phyloP scores from a whole-genome alignment of 2,329 filamentous ascomycete genomes.

The Cadophora luteo-olivacea region DNA sequence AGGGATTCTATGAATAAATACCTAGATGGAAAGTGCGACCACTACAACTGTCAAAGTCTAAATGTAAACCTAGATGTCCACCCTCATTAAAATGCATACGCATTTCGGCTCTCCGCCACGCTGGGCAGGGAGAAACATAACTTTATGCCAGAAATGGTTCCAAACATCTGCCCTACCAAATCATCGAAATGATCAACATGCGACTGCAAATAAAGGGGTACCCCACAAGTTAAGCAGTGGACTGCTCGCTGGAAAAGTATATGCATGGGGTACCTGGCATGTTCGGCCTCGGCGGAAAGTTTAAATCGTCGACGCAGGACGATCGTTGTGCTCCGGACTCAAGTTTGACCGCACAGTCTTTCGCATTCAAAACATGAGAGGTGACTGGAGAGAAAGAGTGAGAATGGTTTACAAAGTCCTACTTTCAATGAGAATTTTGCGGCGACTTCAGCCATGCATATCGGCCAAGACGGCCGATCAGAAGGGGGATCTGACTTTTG shows the following conservation, averaged over 20 bases:
- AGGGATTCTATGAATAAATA: neutral
- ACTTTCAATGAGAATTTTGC: too few relatives aligned
- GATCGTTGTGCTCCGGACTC: neutral
- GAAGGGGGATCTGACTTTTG: neutral
- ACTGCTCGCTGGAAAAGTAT: neutral
- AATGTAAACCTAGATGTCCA: neutral
- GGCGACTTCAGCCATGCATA: neutral
- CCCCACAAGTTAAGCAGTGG: neutral
- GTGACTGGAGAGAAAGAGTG: neutral
- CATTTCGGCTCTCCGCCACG: neutral
- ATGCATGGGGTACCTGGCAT: neutral
- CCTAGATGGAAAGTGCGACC: neutral
- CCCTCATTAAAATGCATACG: neutral
- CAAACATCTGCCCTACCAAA: constrained; percentile 6
- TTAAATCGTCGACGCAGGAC: neutral
- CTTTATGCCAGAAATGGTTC: neutral
- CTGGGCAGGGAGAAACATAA: neutral
- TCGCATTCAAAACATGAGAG: neutral
- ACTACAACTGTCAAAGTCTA: neutral
- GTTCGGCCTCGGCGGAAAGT: constrained; percentile 4
- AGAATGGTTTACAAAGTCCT: neutral
- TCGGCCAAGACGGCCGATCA: neutral
- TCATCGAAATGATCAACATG: neutral
- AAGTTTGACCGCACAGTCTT: neutral
- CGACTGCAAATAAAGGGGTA: neutral